Evolutionary conservation across 805 yeast species (phyloP), one percentile per base, ranked within the genome.

Genomic region (Teunomyces panamensis): DNA sequence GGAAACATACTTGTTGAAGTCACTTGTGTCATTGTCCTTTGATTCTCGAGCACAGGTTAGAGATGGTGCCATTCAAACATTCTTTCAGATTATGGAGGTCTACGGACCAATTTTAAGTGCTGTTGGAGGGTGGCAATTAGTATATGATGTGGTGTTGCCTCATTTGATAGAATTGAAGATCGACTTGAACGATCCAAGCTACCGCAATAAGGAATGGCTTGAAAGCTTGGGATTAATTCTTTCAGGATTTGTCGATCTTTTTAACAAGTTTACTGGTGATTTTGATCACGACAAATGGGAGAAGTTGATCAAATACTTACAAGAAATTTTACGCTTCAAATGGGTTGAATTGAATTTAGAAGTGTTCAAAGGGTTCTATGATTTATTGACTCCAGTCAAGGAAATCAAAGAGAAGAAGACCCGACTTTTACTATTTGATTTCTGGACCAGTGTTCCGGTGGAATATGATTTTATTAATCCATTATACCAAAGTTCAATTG

Each of bases 11-110:
- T 89, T 46, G 14, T 56, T 62, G 26, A 70, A 78, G 7, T 76
- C 80, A 29, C 65, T 92, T 32, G 83, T 89, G 0, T 74, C 75
- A 17, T 77, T 89, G 20, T 78, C 91, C 0, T 61, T 69, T 26
- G 96, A 87, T 54, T 58, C 73, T 2, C 75, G 96, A 47, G 77
- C 84, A 1, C 96, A 90, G 56, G 96, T 92, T 0, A 77, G 95
- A 51, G 90, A 89, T 57, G 97, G 97, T 2, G 84, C 97, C 0
- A 78, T 89, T 11, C 96, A 90, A 60, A 92, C 97, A 0, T 83
- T 91, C 54, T 89, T 89, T 66, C 80, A 91, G 53, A 84, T 92
- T 27, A 49, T 62, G 6, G 65, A 62, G 24, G 59, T 54, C 5
- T 62, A 61, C 13, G 65, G 64, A 4, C 45, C 45, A 48, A 49